A percentile compares a stretch with the other conserved stretches of the same genome.
phyloP scores from a whole-genome alignment of 2,329 filamentous ascomycete species.

The Microascus cirrosus region DNA sequence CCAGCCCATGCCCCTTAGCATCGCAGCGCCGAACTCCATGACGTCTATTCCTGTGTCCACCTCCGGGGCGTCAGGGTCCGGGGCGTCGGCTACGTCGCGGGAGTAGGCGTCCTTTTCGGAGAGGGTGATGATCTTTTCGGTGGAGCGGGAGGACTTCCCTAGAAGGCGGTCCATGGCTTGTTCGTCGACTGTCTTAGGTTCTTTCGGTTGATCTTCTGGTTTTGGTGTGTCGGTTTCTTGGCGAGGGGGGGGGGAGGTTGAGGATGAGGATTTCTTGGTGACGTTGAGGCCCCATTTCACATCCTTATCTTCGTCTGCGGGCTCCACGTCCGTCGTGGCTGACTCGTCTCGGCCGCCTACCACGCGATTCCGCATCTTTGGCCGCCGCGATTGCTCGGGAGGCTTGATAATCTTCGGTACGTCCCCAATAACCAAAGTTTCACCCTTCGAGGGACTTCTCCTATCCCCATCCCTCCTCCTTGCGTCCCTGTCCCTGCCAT shows the following conservation, averaged over 20 bases:
- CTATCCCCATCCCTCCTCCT: background rate
- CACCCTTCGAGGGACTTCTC: background rate
- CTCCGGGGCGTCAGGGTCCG: slow-evolving; percentile 64
- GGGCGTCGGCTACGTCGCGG: slow-evolving; percentile 59
- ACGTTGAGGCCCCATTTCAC: slow-evolving; percentile 41
- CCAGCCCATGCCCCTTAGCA: slow-evolving; percentile 93
- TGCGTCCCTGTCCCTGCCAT: slow-evolving; percentile 1
- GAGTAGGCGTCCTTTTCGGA: slow-evolving; percentile 60
- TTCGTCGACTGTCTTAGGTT: slow-evolving; percentile 23
- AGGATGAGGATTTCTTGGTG: background rate
- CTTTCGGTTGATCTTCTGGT: slow-evolving; percentile 8
- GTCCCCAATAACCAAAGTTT: background rate
- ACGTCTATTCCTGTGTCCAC: slow-evolving; percentile 86
- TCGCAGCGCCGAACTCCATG: slow-evolving; percentile 84
- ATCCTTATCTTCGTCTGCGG: slow-evolving; percentile 35
- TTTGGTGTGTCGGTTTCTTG: slow-evolving; percentile 6
- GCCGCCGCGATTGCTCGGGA: slow-evolving; percentile 6
- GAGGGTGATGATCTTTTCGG: slow-evolving; percentile 34
- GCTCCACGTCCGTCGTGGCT: slow-evolving; percentile 16
- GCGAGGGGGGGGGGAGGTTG: background rate
- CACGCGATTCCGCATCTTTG: slow-evolving; percentile 6
- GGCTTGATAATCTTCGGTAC: slow-evolving; percentile 7
- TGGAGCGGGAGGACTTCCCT: slow-evolving; percentile 31
- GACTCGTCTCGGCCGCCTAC: background rate
- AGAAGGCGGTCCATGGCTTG: slow-evolving; percentile 58